phyloP scores from a whole-genome alignment of 192 early-diverging fungal species.

The Coemansia sp. region DNA sequence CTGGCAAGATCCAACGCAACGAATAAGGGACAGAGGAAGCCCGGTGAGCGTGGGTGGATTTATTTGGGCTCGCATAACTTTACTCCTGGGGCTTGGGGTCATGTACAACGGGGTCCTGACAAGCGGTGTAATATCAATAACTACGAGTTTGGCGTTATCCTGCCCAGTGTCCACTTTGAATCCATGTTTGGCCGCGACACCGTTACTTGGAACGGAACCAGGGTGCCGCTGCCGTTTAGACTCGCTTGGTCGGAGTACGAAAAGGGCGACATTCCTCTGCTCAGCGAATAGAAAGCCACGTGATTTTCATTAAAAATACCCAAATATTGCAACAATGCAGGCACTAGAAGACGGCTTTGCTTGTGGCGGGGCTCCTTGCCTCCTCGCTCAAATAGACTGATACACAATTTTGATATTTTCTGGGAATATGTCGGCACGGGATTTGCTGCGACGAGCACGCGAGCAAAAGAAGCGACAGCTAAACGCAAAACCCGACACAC shows the following conservation, averaged over 20 bases:
- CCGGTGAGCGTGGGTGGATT: constrained; percentile 29
- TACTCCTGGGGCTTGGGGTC: constrained; percentile 41
- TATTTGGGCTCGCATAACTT: constrained; percentile 48
- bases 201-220: constrained; percentile 18
- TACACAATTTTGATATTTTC: background rate
- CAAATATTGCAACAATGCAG: background rate
- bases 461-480: constrained; percentile 41
- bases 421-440: constrained; percentile 36
- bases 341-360: background rate
- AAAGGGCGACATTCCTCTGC: constrained; percentile 15
- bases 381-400: background rate
- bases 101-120: background rate
- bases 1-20: constrained; percentile 11
- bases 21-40: background rate
- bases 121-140: constrained; percentile 21
- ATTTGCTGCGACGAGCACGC: constrained; percentile 31
- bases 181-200: constrained; percentile 21
- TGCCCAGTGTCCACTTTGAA: constrained; percentile 18
- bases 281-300: background rate
- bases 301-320: background rate
- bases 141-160: constrained; percentile 43
- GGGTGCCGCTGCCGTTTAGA: constrained; percentile 32
- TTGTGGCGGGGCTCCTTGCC: background rate
- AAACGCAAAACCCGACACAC: background rate
- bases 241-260: constrained; percentile 25